Evolutionary conservation across 805 yeast species (phyloP), one percentile per base, ranked within the genome.

Genomic region (Dipodascopsis uninucleata): DNA sequence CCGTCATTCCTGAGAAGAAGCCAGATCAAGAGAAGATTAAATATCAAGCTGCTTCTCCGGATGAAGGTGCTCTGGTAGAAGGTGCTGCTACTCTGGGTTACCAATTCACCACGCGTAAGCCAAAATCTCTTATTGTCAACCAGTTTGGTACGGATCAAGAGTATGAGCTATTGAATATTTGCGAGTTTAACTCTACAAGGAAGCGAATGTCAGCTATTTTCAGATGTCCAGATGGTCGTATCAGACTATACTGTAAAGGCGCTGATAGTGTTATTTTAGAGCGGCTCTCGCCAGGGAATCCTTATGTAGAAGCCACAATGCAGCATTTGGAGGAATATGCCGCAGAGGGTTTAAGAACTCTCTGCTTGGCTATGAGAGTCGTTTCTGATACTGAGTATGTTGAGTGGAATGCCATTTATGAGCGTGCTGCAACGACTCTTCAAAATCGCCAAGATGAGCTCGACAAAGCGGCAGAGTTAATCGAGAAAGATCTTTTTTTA

Each of bases 31-130:
- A 65, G 4, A 45, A 44, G 25, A 81, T 93, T 52, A 89, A 86
- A 63, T 93, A 94, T 63, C 99, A 93, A 67, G 98, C 99, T 1
- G 96, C 98, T 0, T 89, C 97, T 0, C 98, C 98, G 0, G 99
- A 93, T 69, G 98, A 94, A 70, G 98, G 98, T 40, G 99, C 99
- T 0, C 72, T 93, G 50, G 99, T 93, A 2, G 88, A 89, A 58
- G 99, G 99, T 47, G 97, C 96, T 14, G 93, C 97, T 0, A 72
- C 71, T 59, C 69, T 90, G 36, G 97, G 97, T 0, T 93, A 83
- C 62, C 79, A 75, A 52, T 94, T 93, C 62, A 75, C 77, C 5
- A 79, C 87, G 36, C 82, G 99, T 68, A 80, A 80, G 38, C 99
- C 99, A 4, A 79, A 80, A 47, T 75, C 84, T 18, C 82, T 94